These are phyloP conservation scores for Ceriops tagal DNA, from an alignment of 345 rosid species.

Conservation along the genomic window DNA sequence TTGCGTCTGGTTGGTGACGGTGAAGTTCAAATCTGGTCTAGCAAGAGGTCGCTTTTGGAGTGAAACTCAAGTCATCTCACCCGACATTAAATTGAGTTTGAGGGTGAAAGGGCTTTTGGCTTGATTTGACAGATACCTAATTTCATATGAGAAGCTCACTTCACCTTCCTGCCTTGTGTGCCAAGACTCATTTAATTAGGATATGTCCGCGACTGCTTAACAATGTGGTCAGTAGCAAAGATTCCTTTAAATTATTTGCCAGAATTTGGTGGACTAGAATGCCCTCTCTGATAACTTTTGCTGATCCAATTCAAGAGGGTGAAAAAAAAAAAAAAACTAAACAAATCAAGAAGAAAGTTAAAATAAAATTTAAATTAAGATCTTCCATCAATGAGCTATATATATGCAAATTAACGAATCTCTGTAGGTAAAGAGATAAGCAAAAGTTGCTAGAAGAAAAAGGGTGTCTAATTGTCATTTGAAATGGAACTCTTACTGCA, in stretches of 20 bases:
- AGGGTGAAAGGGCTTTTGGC: constrained; percentile 42
- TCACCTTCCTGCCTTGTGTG: constrained; percentile 51
- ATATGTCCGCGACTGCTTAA: background rate
- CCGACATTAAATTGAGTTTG: constrained; percentile 29
- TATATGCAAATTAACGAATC: no score
- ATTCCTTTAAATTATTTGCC: background rate
- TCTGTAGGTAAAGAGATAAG: no score
- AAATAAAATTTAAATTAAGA: no score
- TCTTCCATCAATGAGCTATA: no score
- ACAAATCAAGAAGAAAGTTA: no score
- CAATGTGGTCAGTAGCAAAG: background rate
- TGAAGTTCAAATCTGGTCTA: constrained; percentile 17
- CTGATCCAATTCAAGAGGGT: no score
- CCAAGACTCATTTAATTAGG: constrained; percentile 23
- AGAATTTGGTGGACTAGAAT: constrained; percentile 4
- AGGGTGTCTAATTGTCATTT: background rate
- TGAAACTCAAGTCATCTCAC: constrained; percentile 37
- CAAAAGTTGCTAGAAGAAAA: background rate
- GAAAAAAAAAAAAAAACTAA: no score
- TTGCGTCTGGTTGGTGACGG: constrained; percentile 27
- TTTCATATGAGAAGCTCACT: constrained; percentile 24
- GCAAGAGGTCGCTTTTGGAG: constrained; percentile 18
- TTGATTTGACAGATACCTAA: constrained; percentile 40
- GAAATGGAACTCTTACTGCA: constrained; percentile 21
- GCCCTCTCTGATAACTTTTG: no score